These are phyloP conservation scores for Irpex lacteus DNA, from an alignment of 1,284 basidiomycete genomes.

Conservation along the genomic window DNA sequence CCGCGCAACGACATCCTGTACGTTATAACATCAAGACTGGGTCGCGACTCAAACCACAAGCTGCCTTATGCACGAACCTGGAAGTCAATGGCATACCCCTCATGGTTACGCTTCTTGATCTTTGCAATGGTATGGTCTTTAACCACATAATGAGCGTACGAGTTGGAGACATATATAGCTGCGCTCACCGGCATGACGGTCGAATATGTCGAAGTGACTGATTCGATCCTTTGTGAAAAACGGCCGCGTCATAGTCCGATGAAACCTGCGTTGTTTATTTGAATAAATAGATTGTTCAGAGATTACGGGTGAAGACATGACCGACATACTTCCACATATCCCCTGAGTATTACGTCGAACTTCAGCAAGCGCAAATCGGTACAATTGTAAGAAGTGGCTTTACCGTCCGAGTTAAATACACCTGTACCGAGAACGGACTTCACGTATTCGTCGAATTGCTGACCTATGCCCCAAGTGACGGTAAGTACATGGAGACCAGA, in stretches of 20 bases:
- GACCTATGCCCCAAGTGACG: constrained; percentile 17
- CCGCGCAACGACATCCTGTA: constrained; percentile 31
- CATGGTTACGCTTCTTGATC: constrained; percentile 17
- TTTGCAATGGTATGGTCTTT: constrained; percentile 20
- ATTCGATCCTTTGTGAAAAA: constrained; percentile 25
- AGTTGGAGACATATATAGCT: background rate
- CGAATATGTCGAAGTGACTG: constrained; percentile 23
- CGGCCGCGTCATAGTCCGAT: constrained; percentile 30
- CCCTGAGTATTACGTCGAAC: constrained; percentile 14
- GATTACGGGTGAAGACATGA: background rate
- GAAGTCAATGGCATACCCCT: constrained; percentile 23
- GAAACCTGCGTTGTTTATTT: constrained; percentile 18
- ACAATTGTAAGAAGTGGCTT: background rate
- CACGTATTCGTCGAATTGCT: constrained; percentile 26
- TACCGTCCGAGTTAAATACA: constrained; percentile 37
- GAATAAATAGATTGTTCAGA: no score
- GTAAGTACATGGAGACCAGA: no score
- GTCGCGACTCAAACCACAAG: no score
- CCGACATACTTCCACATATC: constrained; percentile 29
- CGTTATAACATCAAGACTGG: background rate
- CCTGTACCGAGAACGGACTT: constrained; percentile 39
- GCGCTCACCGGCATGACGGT: constrained; percentile 18
- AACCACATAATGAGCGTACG: background rate
- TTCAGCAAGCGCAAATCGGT: background rate
- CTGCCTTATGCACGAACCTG: constrained; percentile 13